phyloP scores from a whole-genome alignment of 2,329 filamentous ascomycete species.

The Aspergillus spinulosporus region DNA sequence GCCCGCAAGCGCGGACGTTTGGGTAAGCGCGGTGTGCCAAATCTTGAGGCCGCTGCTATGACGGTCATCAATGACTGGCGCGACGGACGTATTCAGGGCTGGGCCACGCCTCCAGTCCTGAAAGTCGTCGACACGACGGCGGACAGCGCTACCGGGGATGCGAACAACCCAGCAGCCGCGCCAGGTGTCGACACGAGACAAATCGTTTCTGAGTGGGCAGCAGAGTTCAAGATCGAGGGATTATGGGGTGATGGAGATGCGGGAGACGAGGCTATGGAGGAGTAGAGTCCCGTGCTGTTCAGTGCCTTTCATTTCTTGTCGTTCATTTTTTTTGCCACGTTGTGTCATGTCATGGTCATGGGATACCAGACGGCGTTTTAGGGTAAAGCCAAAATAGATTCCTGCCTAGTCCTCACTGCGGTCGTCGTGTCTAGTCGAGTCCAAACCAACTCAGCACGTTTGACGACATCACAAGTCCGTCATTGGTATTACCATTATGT shows the following conservation, averaged over 20 bases:
- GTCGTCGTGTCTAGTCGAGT: neutral
- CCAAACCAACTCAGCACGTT: neutral
- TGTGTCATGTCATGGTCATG: conserved; percentile 14
- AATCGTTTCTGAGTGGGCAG: conserved; percentile 89
- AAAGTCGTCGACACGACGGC: conserved; percentile 53
- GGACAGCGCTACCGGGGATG: conserved; percentile 22
- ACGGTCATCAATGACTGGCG: conserved; percentile 96
- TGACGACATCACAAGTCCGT: neutral
- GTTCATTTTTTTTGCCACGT: neutral
- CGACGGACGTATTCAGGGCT: conserved; percentile 90
- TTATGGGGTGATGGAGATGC: conserved; percentile 75
- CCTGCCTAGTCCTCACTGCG: neutral
- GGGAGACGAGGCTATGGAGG: conserved; percentile 43
- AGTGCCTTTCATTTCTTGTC: conserved; percentile 16
- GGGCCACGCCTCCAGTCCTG: conserved; percentile 74
- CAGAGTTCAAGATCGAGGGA: conserved; percentile 92
- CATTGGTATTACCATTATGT: too few species aligned
- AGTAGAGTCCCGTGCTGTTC: conserved; percentile 28
- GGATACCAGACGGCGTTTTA: conserved; percentile 21
- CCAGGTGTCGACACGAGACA: conserved; percentile 68
- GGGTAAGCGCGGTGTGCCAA: conserved; percentile 86
- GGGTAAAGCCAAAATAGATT: conserved; percentile 14
- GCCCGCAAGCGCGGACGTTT: conserved; percentile 88
- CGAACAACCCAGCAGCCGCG: conserved; percentile 32
- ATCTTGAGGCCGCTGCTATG: conserved; percentile 82